Evolutionary conservation across 176 grass and related monocot species (phyloP), one percentile per base, ranked within the genome.

Genomic region (Rhynchospora breviuscula): DNA sequence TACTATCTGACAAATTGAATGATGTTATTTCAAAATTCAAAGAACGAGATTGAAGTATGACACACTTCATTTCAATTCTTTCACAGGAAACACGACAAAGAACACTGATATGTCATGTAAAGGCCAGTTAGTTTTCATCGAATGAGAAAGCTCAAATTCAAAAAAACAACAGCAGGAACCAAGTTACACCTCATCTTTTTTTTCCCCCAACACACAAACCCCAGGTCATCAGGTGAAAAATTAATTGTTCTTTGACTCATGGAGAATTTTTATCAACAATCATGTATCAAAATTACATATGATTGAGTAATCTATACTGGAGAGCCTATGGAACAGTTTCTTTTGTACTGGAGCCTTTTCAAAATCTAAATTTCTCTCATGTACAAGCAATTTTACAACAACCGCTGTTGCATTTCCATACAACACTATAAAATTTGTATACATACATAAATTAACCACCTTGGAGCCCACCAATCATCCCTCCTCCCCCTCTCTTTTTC

Each of bases 241-340:
- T 33, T 57, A 0, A 33, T 12, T 57, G 11, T 78, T 82, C 40
- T 82, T 12, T 56, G 62, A 54, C 22, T 46, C 3, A 35, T 64
- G 80, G 8, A 82, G 53, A 8, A 52, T 18, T 82, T 64, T 54
- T 82, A 82, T 82, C 21, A 54, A 82, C 80, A 82, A 82, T 82
- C 80, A 67, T 63, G 62, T 80, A 63, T 68, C 60, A 66, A 82
- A 64, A 82, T 82, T 66, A 82, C 43, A 68, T 66, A 82, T 82
- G 63, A 67, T 51, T 80, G 59, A 46, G 58, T 66, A 82, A 67
- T 67, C 80, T 82, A 82, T 82, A 82, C 68, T 52, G 33, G 33
- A 82, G 79, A 82, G 62, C 80, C 62, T 68, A 68, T 82, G 60
- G n/a, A 82, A 64, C 62, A 82, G 8, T 68, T 67, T 49, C 44